A percentile compares a stretch with the other conserved stretches of the same genome.
Conservation (phyloP, 1,139 yeast genomes). For the Yamadazyma atlantica region DNA sequence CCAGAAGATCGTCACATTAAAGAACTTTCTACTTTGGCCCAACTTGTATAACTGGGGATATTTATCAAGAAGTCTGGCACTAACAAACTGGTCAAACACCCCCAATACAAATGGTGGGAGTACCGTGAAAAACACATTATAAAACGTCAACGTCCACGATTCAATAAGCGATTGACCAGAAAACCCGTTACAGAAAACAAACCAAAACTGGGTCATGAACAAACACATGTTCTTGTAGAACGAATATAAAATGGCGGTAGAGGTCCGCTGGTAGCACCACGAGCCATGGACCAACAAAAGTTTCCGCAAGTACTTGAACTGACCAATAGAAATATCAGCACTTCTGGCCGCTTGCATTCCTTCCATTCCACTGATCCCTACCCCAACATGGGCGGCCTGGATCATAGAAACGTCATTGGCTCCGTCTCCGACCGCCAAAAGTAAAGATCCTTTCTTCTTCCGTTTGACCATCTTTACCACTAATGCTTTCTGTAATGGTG, state of each 20-base stretch:
- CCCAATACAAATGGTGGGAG: conserved; percentile 96
- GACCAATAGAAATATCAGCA: conserved; percentile 97
- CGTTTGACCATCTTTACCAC: conserved; percentile 86
- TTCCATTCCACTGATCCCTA: conserved; percentile 98
- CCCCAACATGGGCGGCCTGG: conserved; percentile 96
- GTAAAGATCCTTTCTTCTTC: conserved; percentile 57
- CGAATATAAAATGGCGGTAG: conserved; percentile 88
- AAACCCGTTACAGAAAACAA: conserved; percentile 84
- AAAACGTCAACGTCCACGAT: conserved; percentile 96
- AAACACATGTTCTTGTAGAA: conserved; percentile 94
- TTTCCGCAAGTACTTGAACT: conserved; percentile 82
- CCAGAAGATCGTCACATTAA: conserved; percentile 93
- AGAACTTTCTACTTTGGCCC: conserved; percentile 85
- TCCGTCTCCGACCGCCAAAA: conserved; percentile 96
- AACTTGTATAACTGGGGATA: conserved; percentile 91
- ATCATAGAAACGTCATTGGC: conserved; percentile 99
- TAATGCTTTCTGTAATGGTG: conserved; percentile 95
- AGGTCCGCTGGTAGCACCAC: conserved; percentile 95
- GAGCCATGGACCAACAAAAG: conserved; percentile 91
- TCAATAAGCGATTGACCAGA: conserved; percentile 96
- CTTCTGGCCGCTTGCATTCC: conserved; percentile 99
- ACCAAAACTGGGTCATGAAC: conserved; percentile 99
- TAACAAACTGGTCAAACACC: conserved; percentile 93
- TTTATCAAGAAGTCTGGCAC: conserved; percentile 82
- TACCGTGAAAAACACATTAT: conserved; percentile 94